These are phyloP conservation scores for Daldinia loculata DNA, from an alignment of 495 filamentous ascomycete genomes.

Conservation along the genomic window DNA sequence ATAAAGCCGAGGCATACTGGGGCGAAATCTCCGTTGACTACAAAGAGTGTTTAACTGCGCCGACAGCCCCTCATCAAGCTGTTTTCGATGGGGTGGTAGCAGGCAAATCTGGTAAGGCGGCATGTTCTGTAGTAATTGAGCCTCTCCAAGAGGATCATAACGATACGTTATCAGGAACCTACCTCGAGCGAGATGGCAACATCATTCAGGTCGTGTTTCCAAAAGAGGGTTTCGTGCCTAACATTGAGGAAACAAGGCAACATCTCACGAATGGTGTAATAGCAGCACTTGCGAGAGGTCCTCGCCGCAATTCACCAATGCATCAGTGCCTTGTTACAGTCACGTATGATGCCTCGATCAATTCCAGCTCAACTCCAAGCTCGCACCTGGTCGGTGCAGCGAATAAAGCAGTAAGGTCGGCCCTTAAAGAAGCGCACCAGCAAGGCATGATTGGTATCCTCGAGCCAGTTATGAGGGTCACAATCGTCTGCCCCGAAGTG, in stretches of 20 bases:
- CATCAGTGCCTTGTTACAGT: conserved; percentile 74
- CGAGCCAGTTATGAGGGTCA: conserved; percentile 91
- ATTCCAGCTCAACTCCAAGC: conserved; percentile 70
- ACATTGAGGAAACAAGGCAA: conserved; percentile 66
- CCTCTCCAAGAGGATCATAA: conserved; percentile 62
- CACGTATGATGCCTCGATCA: conserved; percentile 68
- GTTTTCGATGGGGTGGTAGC: conserved; percentile 81
- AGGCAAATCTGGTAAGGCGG: conserved; percentile 79
- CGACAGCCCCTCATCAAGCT: conserved; percentile 62
- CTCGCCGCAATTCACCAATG: conserved; percentile 77
- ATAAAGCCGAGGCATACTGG: conserved; percentile 89
- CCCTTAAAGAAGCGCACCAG: conserved; percentile 65
- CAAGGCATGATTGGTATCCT: conserved; percentile 69
- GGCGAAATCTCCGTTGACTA: conserved; percentile 97
- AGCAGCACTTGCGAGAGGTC: conserved; percentile 87
- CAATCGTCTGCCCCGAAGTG: conserved; percentile 82
- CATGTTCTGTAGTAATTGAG: conserved; percentile 72
- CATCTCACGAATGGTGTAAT: conserved; percentile 79
- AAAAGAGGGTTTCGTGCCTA: conserved; percentile 60
- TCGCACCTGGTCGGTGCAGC: conserved; percentile 83
- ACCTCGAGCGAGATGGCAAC: conserved; percentile 63
- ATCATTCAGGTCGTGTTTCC: conserved; percentile 64
- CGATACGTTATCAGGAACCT: conserved; percentile 41
- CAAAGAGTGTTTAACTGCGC: conserved; percentile 73
- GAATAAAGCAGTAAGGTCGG: conserved; percentile 71